Percentiles rank a stretch among this genome's conserved stretches.
Conservation (phyloP, 164 flowering plant species). For the Vitis riparia region DNA sequence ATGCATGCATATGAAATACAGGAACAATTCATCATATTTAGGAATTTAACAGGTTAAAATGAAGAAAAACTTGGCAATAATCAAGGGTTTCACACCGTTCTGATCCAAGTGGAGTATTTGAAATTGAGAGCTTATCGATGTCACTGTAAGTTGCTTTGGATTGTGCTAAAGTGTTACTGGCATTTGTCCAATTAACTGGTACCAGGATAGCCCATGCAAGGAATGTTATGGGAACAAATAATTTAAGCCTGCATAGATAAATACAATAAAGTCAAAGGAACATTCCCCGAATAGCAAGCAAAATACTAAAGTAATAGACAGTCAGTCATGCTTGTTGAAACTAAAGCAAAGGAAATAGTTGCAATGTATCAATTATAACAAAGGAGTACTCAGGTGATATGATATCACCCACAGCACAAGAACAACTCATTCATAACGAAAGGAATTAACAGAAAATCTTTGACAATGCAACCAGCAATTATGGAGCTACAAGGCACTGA, state of each 20-base stretch:
- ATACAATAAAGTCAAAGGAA: not conserved
- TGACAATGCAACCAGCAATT: not conserved
- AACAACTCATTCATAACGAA: not conserved
- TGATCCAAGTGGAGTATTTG: constrained; percentile 56
- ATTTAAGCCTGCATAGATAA: constrained; percentile 54
- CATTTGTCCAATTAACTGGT: constrained; percentile 58
- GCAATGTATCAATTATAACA: too few species aligned
- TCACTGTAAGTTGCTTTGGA: constrained; percentile 36
- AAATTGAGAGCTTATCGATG: constrained; percentile 72
- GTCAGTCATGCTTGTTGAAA: too few species aligned
- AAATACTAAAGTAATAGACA: too few species aligned
- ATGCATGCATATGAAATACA: too few species aligned
- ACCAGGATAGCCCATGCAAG: constrained; percentile 58
- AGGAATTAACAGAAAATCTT: not conserved
- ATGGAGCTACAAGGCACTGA: not conserved
- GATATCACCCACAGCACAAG: too few species aligned
- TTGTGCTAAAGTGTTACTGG: constrained; percentile 20
- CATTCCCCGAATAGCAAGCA: not conserved
- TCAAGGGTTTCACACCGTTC: constrained; percentile 31
- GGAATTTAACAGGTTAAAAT: not conserved
- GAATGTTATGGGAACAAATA: constrained; percentile 64
- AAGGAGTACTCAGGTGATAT: too few species aligned
- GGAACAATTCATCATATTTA: too few species aligned
- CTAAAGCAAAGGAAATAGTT: too few species aligned
- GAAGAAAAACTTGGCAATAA: not conserved